phyloP scores from a whole-genome alignment of 2,329 filamentous ascomycete species.

The Phaeosphaeriaceae sp. region DNA sequence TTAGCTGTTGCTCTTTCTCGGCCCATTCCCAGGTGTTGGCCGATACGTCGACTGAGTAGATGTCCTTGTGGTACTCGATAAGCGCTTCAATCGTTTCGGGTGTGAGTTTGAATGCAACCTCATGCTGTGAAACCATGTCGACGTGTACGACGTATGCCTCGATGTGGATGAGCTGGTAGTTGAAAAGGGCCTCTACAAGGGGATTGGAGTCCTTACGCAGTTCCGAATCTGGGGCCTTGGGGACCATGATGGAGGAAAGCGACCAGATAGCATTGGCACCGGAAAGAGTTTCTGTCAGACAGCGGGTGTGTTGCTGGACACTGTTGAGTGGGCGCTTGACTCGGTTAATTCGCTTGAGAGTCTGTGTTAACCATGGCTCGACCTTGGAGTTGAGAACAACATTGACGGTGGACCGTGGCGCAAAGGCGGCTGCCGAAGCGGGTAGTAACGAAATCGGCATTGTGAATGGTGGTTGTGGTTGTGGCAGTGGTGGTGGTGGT shows the following conservation, averaged over 20 bases:
- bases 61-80: slow-evolving; percentile 94
- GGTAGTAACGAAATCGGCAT: slow-evolving; percentile 96
- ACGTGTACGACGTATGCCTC: slow-evolving; percentile 99
- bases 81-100: slow-evolving; percentile 91
- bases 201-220: slow-evolving; percentile 82
- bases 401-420: slow-evolving; percentile 90
- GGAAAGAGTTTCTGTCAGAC: slow-evolving; percentile 92
- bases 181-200: slow-evolving; percentile 84
- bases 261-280: slow-evolving; percentile 93
- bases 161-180: slow-evolving; percentile 90
- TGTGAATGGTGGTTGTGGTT: slow-evolving; percentile 32
- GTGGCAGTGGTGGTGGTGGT: no score
- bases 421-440: slow-evolving; percentile 94
- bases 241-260: slow-evolving; percentile 87
- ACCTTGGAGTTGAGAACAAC: slow-evolving; percentile 91
- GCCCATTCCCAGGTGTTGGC: slow-evolving; percentile 93
- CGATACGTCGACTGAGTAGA: slow-evolving; percentile 89
- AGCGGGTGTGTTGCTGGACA: slow-evolving; percentile 92
- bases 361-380: slow-evolving; percentile 96
- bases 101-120: slow-evolving; percentile 97
- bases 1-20: slow-evolving; percentile 94
- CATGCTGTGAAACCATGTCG: slow-evolving; percentile 97
- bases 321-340: slow-evolving; percentile 98
- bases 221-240: slow-evolving; percentile 86
- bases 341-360: slow-evolving; percentile 93